phyloP scores from a whole-genome alignment of 176 grass and related monocot species.

The Sorghum bicolor region Sorghum_bicolor_NCBIv3 NC_012871.2:60385501-60386000 shows the following conservation, averaged over 20 bases:
- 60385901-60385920: too few species aligned
- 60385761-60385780: too few species aligned
- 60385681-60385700: background rate
- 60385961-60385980: too few species aligned
- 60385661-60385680: background rate
- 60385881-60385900: too few species aligned
- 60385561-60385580: background rate
- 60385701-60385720: background rate
- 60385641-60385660: background rate
- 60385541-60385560: background rate
- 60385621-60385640: background rate
- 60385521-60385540: background rate
- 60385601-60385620: background rate
- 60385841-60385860: too few species aligned
- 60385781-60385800: background rate
- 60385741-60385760: background rate
- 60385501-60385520: background rate
- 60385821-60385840: background rate
- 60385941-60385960: too few species aligned
- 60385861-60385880: too few species aligned
- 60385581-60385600: background rate
- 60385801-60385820: background rate
- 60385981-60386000: too few species aligned
- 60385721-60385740: background rate
- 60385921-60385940: too few species aligned